Conservation (phyloP, 108 stramenopile species). For the Epipyxis sp. region DNA sequence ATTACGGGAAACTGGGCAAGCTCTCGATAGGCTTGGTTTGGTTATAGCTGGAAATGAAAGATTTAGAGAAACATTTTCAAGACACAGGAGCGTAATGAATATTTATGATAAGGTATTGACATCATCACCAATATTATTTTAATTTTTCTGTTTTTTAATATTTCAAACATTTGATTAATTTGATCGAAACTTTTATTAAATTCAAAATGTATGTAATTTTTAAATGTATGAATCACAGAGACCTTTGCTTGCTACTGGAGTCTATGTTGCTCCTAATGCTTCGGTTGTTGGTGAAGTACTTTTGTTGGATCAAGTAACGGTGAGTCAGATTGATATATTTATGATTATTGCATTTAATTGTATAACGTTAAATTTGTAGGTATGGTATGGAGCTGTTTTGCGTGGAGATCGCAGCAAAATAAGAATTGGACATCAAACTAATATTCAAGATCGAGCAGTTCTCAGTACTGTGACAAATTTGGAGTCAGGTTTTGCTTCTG, state of each 20-base stretch:
- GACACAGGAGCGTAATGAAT: constrained; percentile 12
- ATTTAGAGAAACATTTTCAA: constrained; percentile 2
- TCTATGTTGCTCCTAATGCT: constrained; percentile 62
- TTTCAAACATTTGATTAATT: too few species aligned
- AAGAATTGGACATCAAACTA: constrained; percentile 73
- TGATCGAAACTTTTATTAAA: too few species aligned
- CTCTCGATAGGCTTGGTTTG: constrained; percentile 22
- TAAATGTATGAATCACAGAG: too few species aligned
- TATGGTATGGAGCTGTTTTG: constrained; percentile 56
- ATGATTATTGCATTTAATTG: too few species aligned
- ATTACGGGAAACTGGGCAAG: constrained; percentile 28
- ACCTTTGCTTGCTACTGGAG: constrained; percentile 25
- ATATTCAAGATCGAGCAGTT: constrained; percentile 81
- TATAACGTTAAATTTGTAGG: neutral
- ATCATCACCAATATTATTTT: neutral
- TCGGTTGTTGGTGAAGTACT: constrained; percentile 55
- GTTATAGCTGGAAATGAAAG: constrained; percentile 11
- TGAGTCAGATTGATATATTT: too few species aligned
- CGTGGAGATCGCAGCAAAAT: constrained; percentile 71
- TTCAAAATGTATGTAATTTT: too few species aligned
- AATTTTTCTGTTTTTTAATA: neutral
- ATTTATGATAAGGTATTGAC: constrained; percentile 7
- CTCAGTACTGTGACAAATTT: constrained; percentile 64
- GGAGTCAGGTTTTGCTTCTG: constrained; percentile 73
- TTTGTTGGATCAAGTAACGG: constrained; percentile 45